These are phyloP conservation scores for Eimeria sp. DNA, from an alignment of 169 alveolate species.

Conservation along the genomic window DNA sequence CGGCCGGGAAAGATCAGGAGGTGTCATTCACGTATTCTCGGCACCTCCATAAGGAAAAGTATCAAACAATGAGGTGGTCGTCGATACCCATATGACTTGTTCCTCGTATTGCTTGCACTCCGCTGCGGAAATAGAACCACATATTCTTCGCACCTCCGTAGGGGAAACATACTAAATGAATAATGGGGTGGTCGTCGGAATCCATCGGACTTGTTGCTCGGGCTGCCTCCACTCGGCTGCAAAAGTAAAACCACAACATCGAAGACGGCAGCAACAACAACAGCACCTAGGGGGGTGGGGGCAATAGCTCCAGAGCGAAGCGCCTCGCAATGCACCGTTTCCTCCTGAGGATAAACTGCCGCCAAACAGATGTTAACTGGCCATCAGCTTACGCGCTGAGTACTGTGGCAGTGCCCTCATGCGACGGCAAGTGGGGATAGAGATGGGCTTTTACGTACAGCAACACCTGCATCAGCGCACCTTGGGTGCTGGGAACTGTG, in stretches of 20 bases:
- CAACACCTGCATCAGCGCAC: conserved; percentile 29
- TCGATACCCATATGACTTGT: neutral
- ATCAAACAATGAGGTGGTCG: neutral
- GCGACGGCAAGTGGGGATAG: neutral
- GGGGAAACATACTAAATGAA: neutral
- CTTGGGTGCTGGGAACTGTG: conserved; percentile 41
- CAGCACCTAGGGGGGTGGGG: no score
- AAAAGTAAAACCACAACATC: neutral
- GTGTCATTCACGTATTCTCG: neutral
- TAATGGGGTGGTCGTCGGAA: neutral
- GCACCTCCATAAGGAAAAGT: neutral
- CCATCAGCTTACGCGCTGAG: neutral
- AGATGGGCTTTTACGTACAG: neutral
- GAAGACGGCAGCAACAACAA: neutral
- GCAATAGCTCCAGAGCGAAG: neutral
- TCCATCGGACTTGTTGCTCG: neutral
- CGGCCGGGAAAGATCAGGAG: neutral
- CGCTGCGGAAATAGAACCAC: neutral
- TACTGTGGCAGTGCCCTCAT: neutral
- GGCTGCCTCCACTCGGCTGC: neutral
- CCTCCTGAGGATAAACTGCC: neutral
- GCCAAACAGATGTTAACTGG: neutral
- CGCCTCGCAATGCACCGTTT: neutral
- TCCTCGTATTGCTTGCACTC: neutral
- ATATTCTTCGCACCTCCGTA: neutral